These are phyloP conservation scores for Yamadazyma jaroonii DNA, from an alignment of 1,139 yeast genomes.

Conservation along the genomic window DNA sequence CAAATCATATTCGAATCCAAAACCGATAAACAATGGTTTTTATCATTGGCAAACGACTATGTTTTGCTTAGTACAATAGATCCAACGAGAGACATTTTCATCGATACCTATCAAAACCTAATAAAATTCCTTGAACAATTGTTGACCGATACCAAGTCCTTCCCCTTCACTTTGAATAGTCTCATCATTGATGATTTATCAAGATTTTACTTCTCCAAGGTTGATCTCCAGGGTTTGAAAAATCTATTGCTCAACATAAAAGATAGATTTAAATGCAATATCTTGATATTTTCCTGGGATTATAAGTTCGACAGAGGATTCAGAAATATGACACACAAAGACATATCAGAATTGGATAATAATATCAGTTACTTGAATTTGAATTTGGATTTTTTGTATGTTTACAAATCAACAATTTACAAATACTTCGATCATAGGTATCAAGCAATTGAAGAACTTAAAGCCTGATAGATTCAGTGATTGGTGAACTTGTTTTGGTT, in stretches of 20 bases:
- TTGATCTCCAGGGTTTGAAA: not conserved
- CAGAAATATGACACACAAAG: slow-evolving; percentile 9
- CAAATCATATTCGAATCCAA: slow-evolving; percentile 1
- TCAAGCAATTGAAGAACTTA: too few relatives aligned
- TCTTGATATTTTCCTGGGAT: slow-evolving; percentile 36
- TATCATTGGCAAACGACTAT: not conserved
- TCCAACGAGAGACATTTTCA: not conserved
- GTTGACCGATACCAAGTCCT: not conserved
- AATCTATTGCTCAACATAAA: slow-evolving; percentile 9
- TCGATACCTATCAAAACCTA: not conserved
- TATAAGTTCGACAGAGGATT: slow-evolving; percentile 30
- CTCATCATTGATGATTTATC: slow-evolving; percentile 20
- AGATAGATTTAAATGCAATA: slow-evolving; percentile 24
- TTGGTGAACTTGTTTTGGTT: too few relatives aligned
- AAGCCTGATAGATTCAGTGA: too few relatives aligned
- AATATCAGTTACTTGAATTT: not conserved
- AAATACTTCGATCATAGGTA: slow-evolving; percentile 1
- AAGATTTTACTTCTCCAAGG: slow-evolving; percentile 18
- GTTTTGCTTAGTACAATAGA: not conserved
- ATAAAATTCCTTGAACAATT: not conserved
- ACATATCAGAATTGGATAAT: not conserved
- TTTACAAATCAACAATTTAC: slow-evolving; percentile 7
- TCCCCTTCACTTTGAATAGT: slow-evolving; percentile 1
- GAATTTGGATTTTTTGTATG: slow-evolving; percentile 15
- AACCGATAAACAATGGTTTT: slow-evolving; percentile 1